These are phyloP conservation scores for Penicillium griseofulvum DNA, from an alignment of 2,329 filamentous ascomycete species.

Conservation along the genomic window DNA sequence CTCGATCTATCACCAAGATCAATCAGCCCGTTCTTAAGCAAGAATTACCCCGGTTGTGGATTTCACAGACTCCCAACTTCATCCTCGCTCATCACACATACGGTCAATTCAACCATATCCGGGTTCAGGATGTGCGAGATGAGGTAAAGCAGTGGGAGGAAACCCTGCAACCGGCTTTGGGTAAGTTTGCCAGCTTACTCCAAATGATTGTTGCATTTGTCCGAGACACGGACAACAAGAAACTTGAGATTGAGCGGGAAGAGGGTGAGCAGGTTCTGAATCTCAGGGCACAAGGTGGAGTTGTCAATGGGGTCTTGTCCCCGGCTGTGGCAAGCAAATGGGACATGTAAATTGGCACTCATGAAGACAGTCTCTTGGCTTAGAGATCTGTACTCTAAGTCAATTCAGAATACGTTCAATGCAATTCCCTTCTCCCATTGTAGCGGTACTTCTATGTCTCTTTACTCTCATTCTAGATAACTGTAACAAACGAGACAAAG, in stretches of 20 bases:
- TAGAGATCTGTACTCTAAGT: not conserved
- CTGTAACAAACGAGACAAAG: too few species aligned
- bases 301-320: conserved; percentile 6
- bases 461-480: too few species aligned
- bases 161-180: conserved; percentile 30
- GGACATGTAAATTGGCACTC: not conserved
- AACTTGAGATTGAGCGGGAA: conserved; percentile 27
- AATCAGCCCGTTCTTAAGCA: conserved; percentile 39
- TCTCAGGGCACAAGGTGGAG: conserved; percentile 21
- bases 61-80: conserved; percentile 52
- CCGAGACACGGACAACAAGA: conserved; percentile 14
- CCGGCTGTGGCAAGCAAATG: not conserved
- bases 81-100: conserved; percentile 51
- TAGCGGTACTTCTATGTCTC: too few species aligned
- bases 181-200: conserved; percentile 13
- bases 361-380: too few species aligned
- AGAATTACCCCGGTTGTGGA: conserved; percentile 49
- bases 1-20: conserved; percentile 39
- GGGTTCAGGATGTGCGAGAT: conserved; percentile 37
- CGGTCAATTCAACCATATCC: conserved; percentile 45
- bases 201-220: conserved; percentile 21
- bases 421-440: not conserved
- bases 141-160: conserved; percentile 45
- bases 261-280: conserved; percentile 31
- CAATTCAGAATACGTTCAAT: not conserved